Evolutionary conservation across 2,329 filamentous ascomycete species (phyloP), one percentile per base, ranked within the genome.

Genomic region (Lecanoromycetidae sp.): DNA sequence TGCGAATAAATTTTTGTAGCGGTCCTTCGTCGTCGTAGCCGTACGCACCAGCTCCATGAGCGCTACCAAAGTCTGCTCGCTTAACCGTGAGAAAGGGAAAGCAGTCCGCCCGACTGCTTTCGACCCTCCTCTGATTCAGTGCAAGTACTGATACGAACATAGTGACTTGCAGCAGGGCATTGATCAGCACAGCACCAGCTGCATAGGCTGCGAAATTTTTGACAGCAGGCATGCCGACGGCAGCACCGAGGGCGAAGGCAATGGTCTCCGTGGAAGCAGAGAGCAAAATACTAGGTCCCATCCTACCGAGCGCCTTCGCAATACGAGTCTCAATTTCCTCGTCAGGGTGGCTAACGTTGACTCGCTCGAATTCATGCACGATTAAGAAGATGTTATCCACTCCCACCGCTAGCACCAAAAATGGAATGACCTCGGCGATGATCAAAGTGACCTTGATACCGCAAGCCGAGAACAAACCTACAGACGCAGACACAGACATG

Each of bases 321-420:
- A 96, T 80, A 22, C 91, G 78, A 58, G 88, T 80, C 56, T 94
- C 84, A 2, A 98, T 82, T 62, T 83, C 76, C 53, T 88, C 83
- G 58, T 96, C 88, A 0, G 88, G 87, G 58, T 94, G 84, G 62
- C 83, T 94, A 56, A 87, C 69, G 58, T 98, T 98, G 61, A 95
- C 84, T 25, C 91, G 77, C 61, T 98, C 91, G 50, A 98, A 94
- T 64, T 98, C 91, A 64, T 98, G 91, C 0, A 98, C 91, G 50
- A 98, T 94, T 47, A 98, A 71, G 68, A 98, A 98, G 58, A 98
- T 96, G 60, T 98, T 98, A 72, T 98, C 91, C 2, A 98, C 93
- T 37, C 91, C 91, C 23, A 98, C 88, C 10, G 91, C 91, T 17
- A 98, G 70, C 8, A 98, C 90, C 54, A 98, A 81, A 65, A 98